A percentile compares a stretch with the other conserved stretches of the same genome.
These are phyloP conservation scores for Mrakia frigida DNA, from an alignment of 768 basidiomycete genomes.

Conservation along the genomic window DNA sequence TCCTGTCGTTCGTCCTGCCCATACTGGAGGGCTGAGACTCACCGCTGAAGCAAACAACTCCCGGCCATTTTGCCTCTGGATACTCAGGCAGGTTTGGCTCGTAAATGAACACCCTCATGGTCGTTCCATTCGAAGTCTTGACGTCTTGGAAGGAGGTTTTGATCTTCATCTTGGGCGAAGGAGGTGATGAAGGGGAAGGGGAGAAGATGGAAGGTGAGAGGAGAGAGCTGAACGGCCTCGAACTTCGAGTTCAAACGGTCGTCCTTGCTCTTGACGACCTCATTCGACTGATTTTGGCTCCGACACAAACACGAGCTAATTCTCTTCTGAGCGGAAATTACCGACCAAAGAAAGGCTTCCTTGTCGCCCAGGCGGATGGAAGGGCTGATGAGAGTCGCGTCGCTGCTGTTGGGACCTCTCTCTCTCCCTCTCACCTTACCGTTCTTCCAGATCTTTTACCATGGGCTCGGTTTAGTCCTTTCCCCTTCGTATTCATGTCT, in stretches of 20 bases:
- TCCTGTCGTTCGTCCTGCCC: too few species aligned
- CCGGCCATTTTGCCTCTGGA: constrained; percentile 47
- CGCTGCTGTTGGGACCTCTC: too few species aligned
- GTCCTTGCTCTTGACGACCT: background rate
- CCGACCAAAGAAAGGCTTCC: too few species aligned
- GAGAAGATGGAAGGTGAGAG: background rate
- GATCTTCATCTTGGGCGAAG: constrained; percentile 61
- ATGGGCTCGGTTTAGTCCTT: too few species aligned
- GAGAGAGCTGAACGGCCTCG: background rate
- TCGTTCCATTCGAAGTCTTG: constrained; percentile 56
- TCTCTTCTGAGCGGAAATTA: too few species aligned
- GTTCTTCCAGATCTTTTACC: too few species aligned
- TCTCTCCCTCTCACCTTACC: too few species aligned
- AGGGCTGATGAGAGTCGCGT: too few species aligned
- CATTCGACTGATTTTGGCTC: too few species aligned
- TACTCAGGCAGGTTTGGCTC: constrained; percentile 73
- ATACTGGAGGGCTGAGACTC: background rate
- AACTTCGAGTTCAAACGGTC: background rate
- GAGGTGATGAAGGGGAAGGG: background rate
- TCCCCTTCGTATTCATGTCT: too few species aligned
- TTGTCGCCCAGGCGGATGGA: too few species aligned
- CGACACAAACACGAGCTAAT: too few species aligned
- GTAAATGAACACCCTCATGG: constrained; percentile 76
- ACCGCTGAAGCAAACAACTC: constrained; percentile 28
- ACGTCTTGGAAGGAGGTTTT: constrained; percentile 72